phyloP scores from a whole-genome alignment of 2,329 filamentous ascomycete species.

The Penicillium italicum region DNA sequence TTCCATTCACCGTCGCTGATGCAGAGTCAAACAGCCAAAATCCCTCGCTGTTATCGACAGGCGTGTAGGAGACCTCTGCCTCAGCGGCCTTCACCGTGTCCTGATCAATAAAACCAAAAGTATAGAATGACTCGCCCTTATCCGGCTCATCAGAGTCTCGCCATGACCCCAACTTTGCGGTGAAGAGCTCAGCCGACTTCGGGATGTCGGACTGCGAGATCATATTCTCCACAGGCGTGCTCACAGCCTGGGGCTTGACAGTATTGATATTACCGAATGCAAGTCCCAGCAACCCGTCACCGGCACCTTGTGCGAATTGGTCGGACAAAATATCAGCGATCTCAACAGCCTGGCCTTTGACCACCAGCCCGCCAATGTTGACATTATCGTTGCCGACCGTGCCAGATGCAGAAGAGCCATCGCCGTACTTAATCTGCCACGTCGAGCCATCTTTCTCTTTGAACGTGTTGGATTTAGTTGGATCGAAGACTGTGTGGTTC shows the following conservation, averaged over 20 bases:
- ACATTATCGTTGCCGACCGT: slow-evolving; percentile 62
- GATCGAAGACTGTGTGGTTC: slow-evolving; percentile 57
- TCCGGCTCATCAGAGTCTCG: slow-evolving; percentile 47
- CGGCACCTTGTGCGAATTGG: slow-evolving; percentile 54
- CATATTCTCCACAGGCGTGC: slow-evolving; percentile 68
- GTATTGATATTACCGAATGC: slow-evolving; percentile 65
- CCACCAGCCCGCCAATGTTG: slow-evolving; percentile 57
- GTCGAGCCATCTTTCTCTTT: slow-evolving; percentile 47
- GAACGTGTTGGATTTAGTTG: slow-evolving; percentile 60
- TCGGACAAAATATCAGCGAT: slow-evolving; percentile 58
- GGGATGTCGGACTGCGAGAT: slow-evolving; percentile 56
- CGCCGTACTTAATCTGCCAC: slow-evolving; percentile 68
- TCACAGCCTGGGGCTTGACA: slow-evolving; percentile 52
- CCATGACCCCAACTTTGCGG: slow-evolving; percentile 58
- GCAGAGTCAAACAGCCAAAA: slow-evolving; percentile 66
- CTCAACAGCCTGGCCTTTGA: slow-evolving; percentile 63
- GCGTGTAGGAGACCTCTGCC: slow-evolving; percentile 56
- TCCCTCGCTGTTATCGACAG: slow-evolving; percentile 61
- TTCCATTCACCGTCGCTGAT: slow-evolving; percentile 56
- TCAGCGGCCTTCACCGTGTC: slow-evolving; percentile 55
- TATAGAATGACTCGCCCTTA: slow-evolving; percentile 60
- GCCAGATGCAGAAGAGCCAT: slow-evolving; percentile 64
- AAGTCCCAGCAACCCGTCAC: slow-evolving; percentile 65
- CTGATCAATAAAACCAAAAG: slow-evolving; percentile 68
- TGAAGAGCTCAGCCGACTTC: slow-evolving; percentile 57